Percentiles rank a stretch among this genome's conserved stretches.
phyloP scores from a whole-genome alignment of 805 yeast genomes.

The Teunomyces funiuensis region DNA sequence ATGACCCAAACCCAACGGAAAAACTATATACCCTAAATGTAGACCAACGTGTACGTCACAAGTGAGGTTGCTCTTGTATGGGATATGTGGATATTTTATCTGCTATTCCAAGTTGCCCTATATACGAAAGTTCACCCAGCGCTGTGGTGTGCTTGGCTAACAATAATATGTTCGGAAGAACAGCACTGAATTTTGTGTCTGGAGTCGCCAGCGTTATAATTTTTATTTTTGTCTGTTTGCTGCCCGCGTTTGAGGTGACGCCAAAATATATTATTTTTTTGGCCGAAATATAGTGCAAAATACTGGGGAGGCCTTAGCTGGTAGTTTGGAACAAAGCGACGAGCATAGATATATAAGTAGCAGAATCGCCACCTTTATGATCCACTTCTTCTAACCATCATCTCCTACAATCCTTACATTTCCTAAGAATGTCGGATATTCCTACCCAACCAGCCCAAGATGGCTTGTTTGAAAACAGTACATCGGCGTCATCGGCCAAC shows the following conservation, averaged over 20 bases:
- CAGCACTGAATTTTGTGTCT: background rate
- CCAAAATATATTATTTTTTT: constrained; percentile 1
- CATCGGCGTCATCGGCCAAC: constrained; percentile 12
- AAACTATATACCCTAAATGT: no score
- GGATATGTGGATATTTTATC: no score
- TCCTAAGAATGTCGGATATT: background rate
- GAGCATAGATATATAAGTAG: background rate
- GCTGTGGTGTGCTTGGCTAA: no score
- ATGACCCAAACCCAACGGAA: no score
- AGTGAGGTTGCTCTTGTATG: no score
- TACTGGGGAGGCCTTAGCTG: background rate
- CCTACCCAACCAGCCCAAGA: constrained; percentile 6
- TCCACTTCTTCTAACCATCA: background rate
- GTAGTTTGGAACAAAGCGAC: background rate
- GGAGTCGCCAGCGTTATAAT: background rate
- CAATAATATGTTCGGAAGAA: constrained; percentile 4
- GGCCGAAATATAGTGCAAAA: background rate
- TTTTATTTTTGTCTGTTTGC: constrained; percentile 1
- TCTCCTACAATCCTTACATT: no score
- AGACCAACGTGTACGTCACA: no score
- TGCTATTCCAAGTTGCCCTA: no score
- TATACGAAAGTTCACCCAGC: no score
- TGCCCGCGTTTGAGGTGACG: constrained; percentile 1
- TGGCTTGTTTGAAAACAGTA: constrained; percentile 15
- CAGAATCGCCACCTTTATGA: background rate